These are phyloP conservation scores for Cladophialophora yegresii DNA, from an alignment of 2,329 filamentous ascomycete species.

Conservation along the genomic window DNA sequence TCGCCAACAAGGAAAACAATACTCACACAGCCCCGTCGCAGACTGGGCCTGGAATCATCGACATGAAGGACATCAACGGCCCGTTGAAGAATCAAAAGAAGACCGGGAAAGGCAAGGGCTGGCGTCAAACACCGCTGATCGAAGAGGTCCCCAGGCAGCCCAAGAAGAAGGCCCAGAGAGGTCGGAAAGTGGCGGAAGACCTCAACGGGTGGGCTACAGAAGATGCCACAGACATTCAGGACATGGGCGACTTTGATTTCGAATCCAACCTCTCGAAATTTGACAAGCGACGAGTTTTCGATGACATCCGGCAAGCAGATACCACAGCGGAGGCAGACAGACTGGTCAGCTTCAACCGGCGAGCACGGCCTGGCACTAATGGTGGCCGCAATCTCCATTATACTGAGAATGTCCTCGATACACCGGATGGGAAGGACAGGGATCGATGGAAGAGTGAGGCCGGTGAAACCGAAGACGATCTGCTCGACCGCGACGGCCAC, in stretches of 20 bases:
- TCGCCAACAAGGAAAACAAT: slow-evolving; percentile 20
- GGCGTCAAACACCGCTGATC: slow-evolving; percentile 67
- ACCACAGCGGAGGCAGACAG: slow-evolving; percentile 84
- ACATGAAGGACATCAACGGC: slow-evolving; percentile 42
- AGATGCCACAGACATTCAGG: slow-evolving; percentile 90
- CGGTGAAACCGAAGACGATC: slow-evolving; percentile 58
- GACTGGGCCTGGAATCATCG: slow-evolving; percentile 37
- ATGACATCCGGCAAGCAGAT: slow-evolving; percentile 87
- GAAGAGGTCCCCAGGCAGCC: slow-evolving; percentile 58
- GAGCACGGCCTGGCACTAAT: slow-evolving; percentile 65
- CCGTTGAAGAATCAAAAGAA: slow-evolving; percentile 38
- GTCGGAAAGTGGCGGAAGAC: slow-evolving; percentile 52
- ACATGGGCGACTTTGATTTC: slow-evolving; percentile 94
- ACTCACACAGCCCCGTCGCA: slow-evolving; percentile 48
- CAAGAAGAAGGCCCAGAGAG: slow-evolving; percentile 51
- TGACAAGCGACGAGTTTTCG: slow-evolving; percentile 88
- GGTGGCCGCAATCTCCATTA: slow-evolving; percentile 89
- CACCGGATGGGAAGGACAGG: slow-evolving; percentile 46
- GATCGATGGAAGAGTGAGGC: slow-evolving; percentile 71
- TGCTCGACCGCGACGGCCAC: slow-evolving; percentile 44
- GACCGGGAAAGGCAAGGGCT: slow-evolving; percentile 60
- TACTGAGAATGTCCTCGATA: slow-evolving; percentile 84
- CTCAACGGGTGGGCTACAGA: slow-evolving; percentile 93
- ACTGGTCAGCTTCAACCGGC: slow-evolving; percentile 84
- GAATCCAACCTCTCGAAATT: slow-evolving; percentile 87